phyloP scores from a whole-genome alignment of 192 early-diverging fungal genomes.

The Dimargaris xerosporica region DNA sequence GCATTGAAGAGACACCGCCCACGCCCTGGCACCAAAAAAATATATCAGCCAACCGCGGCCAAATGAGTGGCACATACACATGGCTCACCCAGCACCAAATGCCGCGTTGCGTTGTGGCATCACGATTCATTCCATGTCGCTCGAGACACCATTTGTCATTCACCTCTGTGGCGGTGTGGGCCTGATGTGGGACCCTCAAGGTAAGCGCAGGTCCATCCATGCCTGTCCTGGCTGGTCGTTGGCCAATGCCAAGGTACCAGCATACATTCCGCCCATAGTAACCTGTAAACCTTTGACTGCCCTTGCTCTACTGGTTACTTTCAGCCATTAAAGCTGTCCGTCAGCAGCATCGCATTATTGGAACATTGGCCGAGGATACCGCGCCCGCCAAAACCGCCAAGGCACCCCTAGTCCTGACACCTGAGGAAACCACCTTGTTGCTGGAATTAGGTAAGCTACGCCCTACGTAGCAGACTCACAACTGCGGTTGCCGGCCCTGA shows the following conservation, averaged over 20 bases:
- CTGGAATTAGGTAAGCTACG: background rate
- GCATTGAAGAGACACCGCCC: too few relatives aligned
- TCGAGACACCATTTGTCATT: too few relatives aligned
- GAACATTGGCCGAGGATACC: background rate
- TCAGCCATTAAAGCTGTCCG: background rate
- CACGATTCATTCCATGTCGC: too few relatives aligned
- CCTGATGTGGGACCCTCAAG: background rate
- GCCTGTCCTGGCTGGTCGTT: background rate
- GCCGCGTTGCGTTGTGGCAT: too few relatives aligned
- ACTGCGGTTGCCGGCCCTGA: too few relatives aligned
- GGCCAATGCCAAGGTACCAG: background rate
- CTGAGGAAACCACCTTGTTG: background rate
- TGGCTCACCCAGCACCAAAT: too few relatives aligned
- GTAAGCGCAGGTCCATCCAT: background rate
- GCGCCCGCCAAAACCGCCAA: background rate
- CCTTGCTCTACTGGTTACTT: background rate
- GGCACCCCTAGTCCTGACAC: background rate
- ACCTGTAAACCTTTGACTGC: background rate
- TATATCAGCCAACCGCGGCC: too few relatives aligned
- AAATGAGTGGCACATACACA: too few relatives aligned
- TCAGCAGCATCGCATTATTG: background rate
- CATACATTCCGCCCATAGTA: background rate
- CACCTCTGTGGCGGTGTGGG: too few relatives aligned
- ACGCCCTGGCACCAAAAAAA: too few relatives aligned
- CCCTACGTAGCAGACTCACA: background rate